Conservation (phyloP, 225 moss, liverwort and hornwort species). For the Climacium dendroides region DNA sequence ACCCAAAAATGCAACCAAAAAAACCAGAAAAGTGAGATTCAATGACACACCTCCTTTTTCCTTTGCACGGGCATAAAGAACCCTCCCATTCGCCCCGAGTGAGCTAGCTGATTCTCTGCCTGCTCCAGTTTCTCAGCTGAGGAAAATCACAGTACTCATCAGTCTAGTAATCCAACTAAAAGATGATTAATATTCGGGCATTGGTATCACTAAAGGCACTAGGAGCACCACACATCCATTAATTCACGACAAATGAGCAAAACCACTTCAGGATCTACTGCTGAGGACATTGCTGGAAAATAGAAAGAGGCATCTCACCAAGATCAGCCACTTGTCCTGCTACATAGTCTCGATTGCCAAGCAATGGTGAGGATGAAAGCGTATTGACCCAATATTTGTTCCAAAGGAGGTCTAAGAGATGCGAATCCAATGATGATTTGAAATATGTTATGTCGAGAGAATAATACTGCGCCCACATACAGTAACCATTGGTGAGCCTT, state of each 20-base stretch:
- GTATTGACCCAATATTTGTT: constrained; percentile 99
- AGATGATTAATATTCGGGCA: not conserved
- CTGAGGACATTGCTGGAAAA: not conserved
- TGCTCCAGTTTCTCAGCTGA: constrained; percentile 99
- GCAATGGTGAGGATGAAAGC: constrained; percentile 86
- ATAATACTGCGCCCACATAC: constrained; percentile 59
- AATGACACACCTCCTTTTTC: constrained; percentile 70
- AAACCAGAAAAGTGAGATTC: not conserved
- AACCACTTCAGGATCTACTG: not conserved
- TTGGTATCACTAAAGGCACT: not conserved
- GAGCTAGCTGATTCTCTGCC: constrained; percentile 82
- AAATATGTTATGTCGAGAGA: constrained; percentile 90
- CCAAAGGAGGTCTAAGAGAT: constrained; percentile 83
- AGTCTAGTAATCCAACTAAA: not conserved
- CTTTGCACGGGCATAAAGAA: constrained; percentile 92
- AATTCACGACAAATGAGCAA: not conserved
- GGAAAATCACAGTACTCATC: not conserved
- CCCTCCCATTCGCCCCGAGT: constrained; percentile 89
- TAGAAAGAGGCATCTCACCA: constrained; percentile 24
- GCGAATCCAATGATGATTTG: constrained; percentile 87
- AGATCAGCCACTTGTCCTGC: constrained; percentile 96
- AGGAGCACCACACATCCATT: not conserved
- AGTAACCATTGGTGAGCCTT: not conserved
- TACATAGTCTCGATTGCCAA: constrained; percentile 89
- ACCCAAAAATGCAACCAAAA: not conserved